A percentile compares a stretch with the other conserved stretches of the same genome.
phyloP scores from a whole-genome alignment of 78 protist species.

The Pelomyxa schiedti region DNA sequence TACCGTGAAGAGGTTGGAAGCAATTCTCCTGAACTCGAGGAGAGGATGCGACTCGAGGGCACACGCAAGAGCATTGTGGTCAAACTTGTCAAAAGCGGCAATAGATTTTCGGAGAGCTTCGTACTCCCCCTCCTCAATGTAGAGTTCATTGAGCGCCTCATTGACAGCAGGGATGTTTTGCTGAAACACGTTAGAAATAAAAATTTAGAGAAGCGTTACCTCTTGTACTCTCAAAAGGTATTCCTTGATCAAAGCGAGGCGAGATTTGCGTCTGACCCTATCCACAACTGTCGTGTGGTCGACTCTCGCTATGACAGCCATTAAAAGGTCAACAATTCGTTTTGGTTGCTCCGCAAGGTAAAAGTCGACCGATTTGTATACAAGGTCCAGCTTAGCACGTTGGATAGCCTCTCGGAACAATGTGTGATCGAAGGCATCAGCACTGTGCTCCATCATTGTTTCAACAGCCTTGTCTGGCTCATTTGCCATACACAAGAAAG shows the following conservation, averaged over 20 bases:
- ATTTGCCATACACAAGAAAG: constrained; percentile 87
- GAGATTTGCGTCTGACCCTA: constrained; percentile 38
- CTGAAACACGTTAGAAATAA: too few relatives aligned
- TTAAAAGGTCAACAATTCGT: constrained; percentile 78
- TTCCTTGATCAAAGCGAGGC: constrained; percentile 81
- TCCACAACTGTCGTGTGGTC: constrained; percentile 78
- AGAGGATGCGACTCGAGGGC: constrained; percentile 83
- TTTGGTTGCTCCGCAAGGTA: constrained; percentile 75
- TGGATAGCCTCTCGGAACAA: constrained; percentile 80
- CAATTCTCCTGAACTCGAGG: constrained; percentile 91
- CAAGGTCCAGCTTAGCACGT: constrained; percentile 77
- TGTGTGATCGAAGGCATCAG: constrained; percentile 88
- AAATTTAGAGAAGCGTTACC: too few relatives aligned
- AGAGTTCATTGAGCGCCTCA: constrained; percentile 88
- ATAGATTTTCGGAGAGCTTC: constrained; percentile 75
- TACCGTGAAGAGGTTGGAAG: constrained; percentile 85
- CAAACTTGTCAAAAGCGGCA: constrained; percentile 74
- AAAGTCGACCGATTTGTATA: constrained; percentile 81
- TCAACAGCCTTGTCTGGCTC: constrained; percentile 93
- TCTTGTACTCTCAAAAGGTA: constrained; percentile 76
- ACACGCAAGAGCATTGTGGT: constrained; percentile 78
- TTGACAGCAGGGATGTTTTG: constrained; percentile 72
- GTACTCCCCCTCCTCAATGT: constrained; percentile 93
- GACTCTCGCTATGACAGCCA: constrained; percentile 53
- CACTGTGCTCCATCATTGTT: constrained; percentile 90